A percentile compares a stretch with the other conserved stretches of the same genome.
Evolutionary conservation across 2,329 filamentous ascomycete species (phyloP).

Genomic region (Coniosporium tulheliwenetii): DNA sequence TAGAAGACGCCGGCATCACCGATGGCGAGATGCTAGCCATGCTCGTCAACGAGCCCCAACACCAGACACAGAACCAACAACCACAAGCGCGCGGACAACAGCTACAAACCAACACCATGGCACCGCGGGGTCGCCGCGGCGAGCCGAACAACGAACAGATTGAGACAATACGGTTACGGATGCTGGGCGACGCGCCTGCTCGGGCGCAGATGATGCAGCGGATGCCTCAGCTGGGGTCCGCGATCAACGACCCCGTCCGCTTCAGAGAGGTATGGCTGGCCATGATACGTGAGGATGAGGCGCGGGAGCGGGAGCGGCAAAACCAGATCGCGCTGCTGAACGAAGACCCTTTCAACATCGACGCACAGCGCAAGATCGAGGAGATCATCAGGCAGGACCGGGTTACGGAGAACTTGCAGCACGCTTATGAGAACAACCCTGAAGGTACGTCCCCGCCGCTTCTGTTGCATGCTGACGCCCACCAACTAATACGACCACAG

Average conservation of each 20-base stretch:
- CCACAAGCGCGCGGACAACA: constrained; percentile 31
- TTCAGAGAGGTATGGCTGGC: constrained; percentile 61
- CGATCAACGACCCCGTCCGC: constrained; percentile 56
- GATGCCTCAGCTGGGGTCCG: constrained; percentile 62
- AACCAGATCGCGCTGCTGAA: constrained; percentile 75
- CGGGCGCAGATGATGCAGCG: constrained; percentile 55
- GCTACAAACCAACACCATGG: constrained; percentile 4
- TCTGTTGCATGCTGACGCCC: neutral
- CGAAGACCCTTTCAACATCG: constrained; percentile 84
- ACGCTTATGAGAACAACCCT: constrained; percentile 92
- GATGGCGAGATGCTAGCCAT: constrained; percentile 90
- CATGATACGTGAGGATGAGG: constrained; percentile 53
- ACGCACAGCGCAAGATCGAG: constrained; percentile 82
- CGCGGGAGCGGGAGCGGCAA: constrained; percentile 61
- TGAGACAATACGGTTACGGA: constrained; percentile 70
- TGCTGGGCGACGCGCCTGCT: constrained; percentile 63
- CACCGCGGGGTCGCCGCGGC: neutral
- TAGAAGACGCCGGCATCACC: constrained; percentile 63
- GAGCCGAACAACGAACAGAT: constrained; percentile 31
- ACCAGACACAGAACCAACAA: constrained; percentile 11
- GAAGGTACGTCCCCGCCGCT: constrained; percentile 49
- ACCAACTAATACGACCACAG: constrained; percentile 28
- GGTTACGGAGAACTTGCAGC: constrained; percentile 89
- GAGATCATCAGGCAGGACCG: constrained; percentile 93
- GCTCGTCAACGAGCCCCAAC: constrained; percentile 41